Conservation (phyloP, 108 stramenopile genomes). For the Stephanodiscus triporus region DNA sequence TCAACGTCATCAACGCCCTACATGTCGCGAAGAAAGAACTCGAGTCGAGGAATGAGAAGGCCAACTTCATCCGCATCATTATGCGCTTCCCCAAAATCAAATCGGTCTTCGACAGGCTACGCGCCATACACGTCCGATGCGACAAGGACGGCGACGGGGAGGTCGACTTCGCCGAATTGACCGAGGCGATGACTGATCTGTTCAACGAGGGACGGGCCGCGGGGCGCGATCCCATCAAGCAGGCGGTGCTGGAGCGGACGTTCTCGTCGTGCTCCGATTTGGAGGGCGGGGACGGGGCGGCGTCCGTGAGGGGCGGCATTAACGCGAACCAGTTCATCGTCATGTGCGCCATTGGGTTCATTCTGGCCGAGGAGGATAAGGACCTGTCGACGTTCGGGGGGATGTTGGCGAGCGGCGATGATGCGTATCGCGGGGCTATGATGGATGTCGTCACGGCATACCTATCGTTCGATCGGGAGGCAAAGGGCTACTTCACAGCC, state of each 20-base stretch:
- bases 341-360: conserved; percentile 51
- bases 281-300: conserved; percentile 3
- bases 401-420: conserved; percentile 42
- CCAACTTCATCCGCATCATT: conserved; percentile 53
- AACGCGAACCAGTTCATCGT: conserved; percentile 46
- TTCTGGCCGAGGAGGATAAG: conserved; percentile 44
- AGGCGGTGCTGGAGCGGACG: conserved; percentile 28
- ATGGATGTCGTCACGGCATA: conserved; percentile 54
- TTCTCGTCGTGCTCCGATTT: conserved; percentile 34
- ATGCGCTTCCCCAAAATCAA: conserved; percentile 55
- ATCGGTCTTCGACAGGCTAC: conserved; percentile 41
- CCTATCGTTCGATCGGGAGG: conserved; percentile 53
- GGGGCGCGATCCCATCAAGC: conserved; percentile 31
- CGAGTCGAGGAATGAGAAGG: conserved; percentile 37
- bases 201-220: conserved; percentile 32
- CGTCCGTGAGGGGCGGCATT: conserved; percentile 15
- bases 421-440: conserved; percentile 49
- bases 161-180: conserved; percentile 24
- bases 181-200: conserved; percentile 38
- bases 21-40: conserved; percentile 37
- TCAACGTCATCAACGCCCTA: conserved; percentile 42
- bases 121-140: conserved; percentile 36
- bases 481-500: conserved; percentile 48
- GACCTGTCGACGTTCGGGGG: conserved; percentile 42
- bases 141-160: conserved; percentile 34